Evolutionary conservation across 1,284 basidiomycete genomes (phyloP).

Genomic region (Tremellales sp.): DNA sequence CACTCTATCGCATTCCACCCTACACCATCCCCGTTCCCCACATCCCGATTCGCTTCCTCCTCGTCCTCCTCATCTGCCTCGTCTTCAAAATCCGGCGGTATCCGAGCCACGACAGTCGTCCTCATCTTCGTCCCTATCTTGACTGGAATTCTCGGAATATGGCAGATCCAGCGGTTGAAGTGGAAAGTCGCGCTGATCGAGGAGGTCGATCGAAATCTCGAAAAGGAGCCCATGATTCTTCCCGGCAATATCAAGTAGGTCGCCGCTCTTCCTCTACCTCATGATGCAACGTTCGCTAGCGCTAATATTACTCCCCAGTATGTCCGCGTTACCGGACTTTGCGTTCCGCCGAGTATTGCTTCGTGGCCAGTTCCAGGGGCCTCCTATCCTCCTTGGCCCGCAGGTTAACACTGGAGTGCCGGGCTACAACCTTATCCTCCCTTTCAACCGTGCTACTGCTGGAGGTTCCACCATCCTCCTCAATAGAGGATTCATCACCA

Average conservation of each 20-base stretch:
- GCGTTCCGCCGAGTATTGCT: constrained; percentile 76
- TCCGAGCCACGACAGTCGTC: constrained; percentile 65
- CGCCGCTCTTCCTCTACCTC: background rate
- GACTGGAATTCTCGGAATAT: constrained; percentile 86
- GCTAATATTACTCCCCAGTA: constrained; percentile 25
- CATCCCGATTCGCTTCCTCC: background rate
- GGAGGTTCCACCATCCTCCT: constrained; percentile 60
- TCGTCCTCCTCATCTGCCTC: constrained; percentile 6
- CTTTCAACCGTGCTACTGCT: constrained; percentile 61
- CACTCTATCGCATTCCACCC: background rate
- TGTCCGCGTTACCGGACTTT: constrained; percentile 71
- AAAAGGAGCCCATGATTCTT: constrained; percentile 70
- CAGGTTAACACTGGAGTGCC: constrained; percentile 80
- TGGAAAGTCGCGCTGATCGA: constrained; percentile 96
- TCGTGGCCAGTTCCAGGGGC: constrained; percentile 72
- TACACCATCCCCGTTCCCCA: constrained; percentile 1
- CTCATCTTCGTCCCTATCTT: constrained; percentile 84
- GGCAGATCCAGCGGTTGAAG: constrained; percentile 84
- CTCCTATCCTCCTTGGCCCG: constrained; percentile 78
- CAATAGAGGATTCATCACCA: constrained; percentile 82
- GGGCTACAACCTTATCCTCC: constrained; percentile 83
- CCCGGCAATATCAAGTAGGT: constrained; percentile 84
- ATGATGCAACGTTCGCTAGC: background rate
- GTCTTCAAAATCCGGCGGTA: constrained; percentile 2
- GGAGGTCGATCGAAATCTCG: constrained; percentile 86